phyloP scores from a whole-genome alignment of 2,329 filamentous ascomycete genomes.

The Ceratocystis eucalypticola region DNA sequence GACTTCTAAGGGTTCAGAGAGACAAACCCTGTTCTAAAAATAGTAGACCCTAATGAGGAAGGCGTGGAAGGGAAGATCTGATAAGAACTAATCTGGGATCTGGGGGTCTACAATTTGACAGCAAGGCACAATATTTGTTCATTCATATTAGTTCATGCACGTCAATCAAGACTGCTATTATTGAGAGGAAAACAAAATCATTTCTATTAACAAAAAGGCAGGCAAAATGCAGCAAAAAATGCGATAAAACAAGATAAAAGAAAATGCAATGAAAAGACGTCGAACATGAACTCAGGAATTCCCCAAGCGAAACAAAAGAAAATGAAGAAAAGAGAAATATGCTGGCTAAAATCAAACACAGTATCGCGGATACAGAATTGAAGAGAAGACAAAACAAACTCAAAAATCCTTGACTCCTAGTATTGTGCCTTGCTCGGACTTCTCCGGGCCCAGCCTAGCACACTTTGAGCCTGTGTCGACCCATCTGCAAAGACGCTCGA shows the following conservation, averaged over 20 bases:
- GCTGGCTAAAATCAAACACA: constrained; percentile 6
- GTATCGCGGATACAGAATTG: constrained; percentile 4
- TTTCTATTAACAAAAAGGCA: not conserved
- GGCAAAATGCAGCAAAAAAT: not conserved
- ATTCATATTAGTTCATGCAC: not conserved
- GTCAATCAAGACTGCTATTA: not conserved
- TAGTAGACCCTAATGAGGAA: not conserved
- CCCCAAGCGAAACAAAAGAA: not conserved
- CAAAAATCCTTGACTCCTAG: not conserved
- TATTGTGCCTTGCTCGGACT: not conserved
- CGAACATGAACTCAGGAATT: not conserved
- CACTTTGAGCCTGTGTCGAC: not conserved
- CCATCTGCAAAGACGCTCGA: not conserved
- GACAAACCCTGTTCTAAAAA: not conserved
- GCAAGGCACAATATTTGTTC: too few species aligned
- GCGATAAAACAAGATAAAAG: not conserved
- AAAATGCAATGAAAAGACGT: not conserved
- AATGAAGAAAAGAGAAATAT: not conserved
- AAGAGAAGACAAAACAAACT: not conserved
- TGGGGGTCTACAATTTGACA: too few species aligned
- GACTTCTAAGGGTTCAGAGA: not conserved
- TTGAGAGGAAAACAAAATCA: not conserved
- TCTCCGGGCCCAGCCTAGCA: not conserved
- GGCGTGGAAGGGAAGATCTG: not conserved
- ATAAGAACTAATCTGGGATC: not conserved